phyloP scores from a whole-genome alignment of 2,329 filamentous ascomycete genomes.

The Colletotrichum musicola region DNA sequence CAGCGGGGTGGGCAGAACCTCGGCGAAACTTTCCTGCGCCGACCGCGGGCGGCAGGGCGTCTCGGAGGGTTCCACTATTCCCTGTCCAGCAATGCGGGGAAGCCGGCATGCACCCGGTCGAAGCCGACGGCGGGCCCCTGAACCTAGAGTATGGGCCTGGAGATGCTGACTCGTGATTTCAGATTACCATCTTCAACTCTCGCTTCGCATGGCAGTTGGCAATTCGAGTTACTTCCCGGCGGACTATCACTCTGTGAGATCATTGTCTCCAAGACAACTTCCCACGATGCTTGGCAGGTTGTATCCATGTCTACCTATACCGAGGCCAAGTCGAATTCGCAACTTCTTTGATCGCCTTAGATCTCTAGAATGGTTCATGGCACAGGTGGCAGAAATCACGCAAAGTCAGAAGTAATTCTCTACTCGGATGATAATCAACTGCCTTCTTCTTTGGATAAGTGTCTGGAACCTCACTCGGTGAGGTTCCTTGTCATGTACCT shows the following conservation, averaged over 20 bases:
- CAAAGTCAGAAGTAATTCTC: no score
- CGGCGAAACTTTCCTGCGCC: slow-evolving; percentile 34
- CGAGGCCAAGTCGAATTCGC: not conserved
- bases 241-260: not conserved
- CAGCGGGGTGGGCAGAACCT: slow-evolving; percentile 24
- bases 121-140: slow-evolving; percentile 13
- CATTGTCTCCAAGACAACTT: not conserved
- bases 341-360: not conserved
- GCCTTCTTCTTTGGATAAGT: no score
- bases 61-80: slow-evolving; percentile 12
- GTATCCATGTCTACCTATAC: not conserved
- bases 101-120: slow-evolving; percentile 34
- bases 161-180: slow-evolving; percentile 3
- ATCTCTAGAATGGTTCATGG: no score
- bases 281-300: not conserved
- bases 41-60: slow-evolving; percentile 3
- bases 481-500: no score
- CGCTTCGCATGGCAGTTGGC: not conserved
- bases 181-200: not conserved
- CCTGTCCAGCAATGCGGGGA: slow-evolving; percentile 24
- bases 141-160: not conserved
- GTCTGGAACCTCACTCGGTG: no score
- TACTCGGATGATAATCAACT: no score
- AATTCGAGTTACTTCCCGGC: not conserved
- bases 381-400: no score